Base-by-base conservation (phyloP, 768 basidiomycete genomes). In the Coprinopsis strossmayeri region DNA sequence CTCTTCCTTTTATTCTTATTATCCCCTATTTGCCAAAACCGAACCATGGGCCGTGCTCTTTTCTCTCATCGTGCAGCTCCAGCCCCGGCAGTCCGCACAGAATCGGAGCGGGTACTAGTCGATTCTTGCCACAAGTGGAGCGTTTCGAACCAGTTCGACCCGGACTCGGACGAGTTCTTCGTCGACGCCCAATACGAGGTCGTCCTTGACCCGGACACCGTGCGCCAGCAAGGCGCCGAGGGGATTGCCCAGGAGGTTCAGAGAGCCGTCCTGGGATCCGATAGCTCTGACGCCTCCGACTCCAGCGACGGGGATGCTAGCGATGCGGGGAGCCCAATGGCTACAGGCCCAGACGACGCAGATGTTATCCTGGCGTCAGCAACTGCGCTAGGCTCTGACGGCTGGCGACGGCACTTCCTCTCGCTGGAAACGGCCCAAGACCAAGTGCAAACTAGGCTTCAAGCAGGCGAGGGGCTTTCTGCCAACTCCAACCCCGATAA, bases 131-230 rank as follows among this genome's bases (percentile, higher is more conserved):
- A 78, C 61, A 78, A 67, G 61, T 88, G 84, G 84, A 77, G 79
- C 48, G 64, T 70, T 53, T 72, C 70, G 64, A 84, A 85, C 59
- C 70, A 77, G 9, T 88, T 88, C 62, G 84, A 88, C 63, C 86
- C 86, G 3, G 86, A 88, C 63, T 81, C 84, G n/a, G 84, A 87
- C 57, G 84, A 85, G 54, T 87, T 87, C 59, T 83, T 84, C 59
- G 66, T 65, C 46, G 60, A 69, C 52, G 81, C 81, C 27, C 73
- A 82, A 51, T 81, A 78, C 64, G 86, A 88, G 72, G 78, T 77
- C 53, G 82, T 84, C 64, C 54, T 84, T 59, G 72, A 69, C 63
- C 70, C 72, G 50, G 66, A 68, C 12, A 61, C 64, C 27, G 65
- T 66, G 21, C 59, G 59, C 28, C 57, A 66, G 45, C 69, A 67